These are phyloP conservation scores for Cryptococcus jaspeensis DNA, from an alignment of 1,284 basidiomycete species.

Conservation along the genomic window DNA sequence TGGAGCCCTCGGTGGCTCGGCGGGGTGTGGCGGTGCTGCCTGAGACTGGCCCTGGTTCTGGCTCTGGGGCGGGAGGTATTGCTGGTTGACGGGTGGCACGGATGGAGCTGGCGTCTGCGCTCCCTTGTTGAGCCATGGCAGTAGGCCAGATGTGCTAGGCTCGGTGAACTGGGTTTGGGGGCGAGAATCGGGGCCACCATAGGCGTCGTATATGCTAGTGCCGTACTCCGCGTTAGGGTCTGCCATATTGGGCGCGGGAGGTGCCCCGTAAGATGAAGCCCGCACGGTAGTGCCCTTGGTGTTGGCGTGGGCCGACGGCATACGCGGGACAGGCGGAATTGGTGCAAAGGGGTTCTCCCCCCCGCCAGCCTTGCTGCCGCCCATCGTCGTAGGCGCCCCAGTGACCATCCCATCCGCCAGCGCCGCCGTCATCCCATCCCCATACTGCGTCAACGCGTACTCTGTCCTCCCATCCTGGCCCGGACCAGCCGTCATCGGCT, in stretches of 20 bases:
- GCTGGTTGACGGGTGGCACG: not conserved
- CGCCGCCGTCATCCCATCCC: slow-evolving; percentile 14
- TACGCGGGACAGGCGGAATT: slow-evolving; percentile 11
- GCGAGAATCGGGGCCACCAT: slow-evolving; percentile 4
- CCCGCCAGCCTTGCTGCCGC: no score
- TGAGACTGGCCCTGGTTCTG: not conserved
- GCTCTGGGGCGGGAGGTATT: not conserved
- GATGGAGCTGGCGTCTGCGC: not conserved
- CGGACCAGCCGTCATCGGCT: not conserved
- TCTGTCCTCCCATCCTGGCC: slow-evolving; percentile 8
- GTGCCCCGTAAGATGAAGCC: not conserved
- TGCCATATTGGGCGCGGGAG: not conserved
- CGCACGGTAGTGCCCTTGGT: not conserved
- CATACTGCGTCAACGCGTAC: slow-evolving; percentile 9
- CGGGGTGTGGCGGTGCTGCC: not conserved
- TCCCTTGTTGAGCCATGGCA: slow-evolving; percentile 18
- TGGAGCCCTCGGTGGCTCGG: slow-evolving; percentile 4
- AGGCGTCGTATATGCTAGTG: slow-evolving; percentile 9
- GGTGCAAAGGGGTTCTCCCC: slow-evolving; percentile 13
- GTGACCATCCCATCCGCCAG: slow-evolving; percentile 12
- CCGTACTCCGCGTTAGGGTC: slow-evolving; percentile 7
- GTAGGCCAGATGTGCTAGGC: slow-evolving; percentile 15
- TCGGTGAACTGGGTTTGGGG: slow-evolving; percentile 13
- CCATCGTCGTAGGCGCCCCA: not conserved
- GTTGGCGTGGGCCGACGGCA: not conserved